phyloP scores from a whole-genome alignment of 2,329 filamentous ascomycete species.

The Chalara sp. region DNA sequence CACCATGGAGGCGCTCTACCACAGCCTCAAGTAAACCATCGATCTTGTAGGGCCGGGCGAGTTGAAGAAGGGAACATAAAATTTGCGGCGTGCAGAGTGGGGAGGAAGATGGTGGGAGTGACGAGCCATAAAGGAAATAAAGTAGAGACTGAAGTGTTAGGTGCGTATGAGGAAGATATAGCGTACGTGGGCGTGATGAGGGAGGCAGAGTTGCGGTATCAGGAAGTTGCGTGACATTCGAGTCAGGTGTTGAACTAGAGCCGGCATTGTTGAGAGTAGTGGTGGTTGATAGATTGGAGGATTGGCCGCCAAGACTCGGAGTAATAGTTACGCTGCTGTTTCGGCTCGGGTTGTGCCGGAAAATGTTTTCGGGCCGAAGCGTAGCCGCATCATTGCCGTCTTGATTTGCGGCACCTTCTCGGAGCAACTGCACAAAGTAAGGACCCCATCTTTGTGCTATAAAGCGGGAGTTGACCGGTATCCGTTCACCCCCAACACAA shows the following conservation, averaged over 20 bases:
- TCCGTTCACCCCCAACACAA: constrained; percentile 82
- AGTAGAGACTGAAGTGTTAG: constrained; percentile 85
- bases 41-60: constrained; percentile 86
- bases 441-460: constrained; percentile 87
- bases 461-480: constrained; percentile 88
- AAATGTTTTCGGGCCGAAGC: constrained; percentile 54
- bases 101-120: constrained; percentile 69
- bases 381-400: constrained; percentile 71
- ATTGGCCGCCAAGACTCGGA: constrained; percentile 47
- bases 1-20: constrained; percentile 80
- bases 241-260: constrained; percentile 4
- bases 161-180: constrained; percentile 90
- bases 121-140: constrained; percentile 89
- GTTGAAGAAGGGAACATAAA: constrained; percentile 87
- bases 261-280: constrained; percentile 34
- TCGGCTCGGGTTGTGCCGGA: constrained; percentile 52
- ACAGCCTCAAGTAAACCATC: constrained; percentile 90
- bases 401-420: constrained; percentile 64
- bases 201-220: constrained; percentile 13
- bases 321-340: constrained; percentile 86
- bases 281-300: constrained; percentile 40
- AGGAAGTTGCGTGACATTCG: constrained; percentile 13
- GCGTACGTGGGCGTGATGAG: constrained; percentile 66
- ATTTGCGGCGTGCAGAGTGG: constrained; percentile 89
- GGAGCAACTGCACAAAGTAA: constrained; percentile 87